Evolutionary conservation across 352 stramenopile species (phyloP).

Genomic region (Phytophthora cryptogea): DNA sequence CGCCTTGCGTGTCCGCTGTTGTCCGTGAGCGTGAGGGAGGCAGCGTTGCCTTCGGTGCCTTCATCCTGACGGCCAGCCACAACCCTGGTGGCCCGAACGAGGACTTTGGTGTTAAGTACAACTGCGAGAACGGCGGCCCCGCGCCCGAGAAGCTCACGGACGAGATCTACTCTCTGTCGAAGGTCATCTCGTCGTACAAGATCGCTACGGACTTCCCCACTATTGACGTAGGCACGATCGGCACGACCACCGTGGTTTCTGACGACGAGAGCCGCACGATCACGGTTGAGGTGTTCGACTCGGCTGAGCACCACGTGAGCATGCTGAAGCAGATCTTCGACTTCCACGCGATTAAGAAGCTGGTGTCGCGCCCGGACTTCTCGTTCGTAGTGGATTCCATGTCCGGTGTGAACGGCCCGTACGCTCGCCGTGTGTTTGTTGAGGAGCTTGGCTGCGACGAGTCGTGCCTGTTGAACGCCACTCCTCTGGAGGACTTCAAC

Average conservation of each 20-base stretch:
- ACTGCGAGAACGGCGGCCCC: conserved; percentile 97
- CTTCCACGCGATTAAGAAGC: conserved; percentile 93
- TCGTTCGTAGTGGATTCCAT: conserved; percentile 97
- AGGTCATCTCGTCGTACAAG: conserved; percentile 95
- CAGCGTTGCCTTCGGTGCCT: conserved; percentile 93
- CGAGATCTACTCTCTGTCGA: conserved; percentile 96
- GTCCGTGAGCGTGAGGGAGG: conserved; percentile 96
- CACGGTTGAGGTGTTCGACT: conserved; percentile 98
- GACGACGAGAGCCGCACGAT: conserved; percentile 92
- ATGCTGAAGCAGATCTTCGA: conserved; percentile 98
- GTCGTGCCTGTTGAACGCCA: conserved; percentile 92
- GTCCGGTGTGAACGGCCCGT: conserved; percentile 97
- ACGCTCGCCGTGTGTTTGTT: conserved; percentile 96
- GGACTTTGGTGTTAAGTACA: conserved; percentile 99
- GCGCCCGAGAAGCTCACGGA: conserved; percentile 97
- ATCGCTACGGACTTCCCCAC: conserved; percentile 84
- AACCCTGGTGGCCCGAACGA: conserved; percentile 98
- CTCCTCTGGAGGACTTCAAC: conserved; percentile 97
- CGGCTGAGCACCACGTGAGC: conserved; percentile 95
- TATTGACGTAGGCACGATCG: conserved; percentile 72
- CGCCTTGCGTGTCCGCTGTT: conserved; percentile 96
- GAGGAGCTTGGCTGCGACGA: conserved; percentile 92
- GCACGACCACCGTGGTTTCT: conserved; percentile 68
- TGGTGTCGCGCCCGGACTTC: conserved; percentile 94
- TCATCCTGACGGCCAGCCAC: conserved; percentile 98